phyloP scores from a whole-genome alignment of 1,284 basidiomycete species.

The Ganoderma boninense region DNA sequence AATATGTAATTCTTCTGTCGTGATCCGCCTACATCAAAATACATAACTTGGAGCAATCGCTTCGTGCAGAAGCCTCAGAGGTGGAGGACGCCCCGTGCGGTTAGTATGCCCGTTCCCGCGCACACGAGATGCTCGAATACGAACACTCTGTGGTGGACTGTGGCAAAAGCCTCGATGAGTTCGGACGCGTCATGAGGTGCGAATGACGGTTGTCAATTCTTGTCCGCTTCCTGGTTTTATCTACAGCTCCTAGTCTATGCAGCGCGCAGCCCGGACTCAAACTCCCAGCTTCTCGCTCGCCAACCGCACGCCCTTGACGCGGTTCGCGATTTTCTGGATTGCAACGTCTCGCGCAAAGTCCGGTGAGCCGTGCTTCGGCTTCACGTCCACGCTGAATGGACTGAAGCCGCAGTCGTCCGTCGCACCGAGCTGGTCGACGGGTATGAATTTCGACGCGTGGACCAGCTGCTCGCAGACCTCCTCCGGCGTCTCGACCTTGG shows the following conservation, averaged over 20 bases:
- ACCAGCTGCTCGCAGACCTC: not conserved
- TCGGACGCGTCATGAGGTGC: too few relatives aligned
- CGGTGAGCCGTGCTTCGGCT: conserved; percentile 5
- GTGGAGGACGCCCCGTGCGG: not conserved
- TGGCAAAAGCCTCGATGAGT: too few relatives aligned
- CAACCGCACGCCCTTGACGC: not conserved
- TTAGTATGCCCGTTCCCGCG: too few relatives aligned
- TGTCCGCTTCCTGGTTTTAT: not conserved
- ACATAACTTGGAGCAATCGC: too few relatives aligned
- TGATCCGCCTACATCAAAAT: not conserved
- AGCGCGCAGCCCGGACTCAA: not conserved
- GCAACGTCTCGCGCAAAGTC: conserved; percentile 1
- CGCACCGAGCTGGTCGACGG: conserved; percentile 5
- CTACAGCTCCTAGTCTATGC: not conserved
- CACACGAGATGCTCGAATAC: not conserved
- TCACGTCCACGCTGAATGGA: not conserved
- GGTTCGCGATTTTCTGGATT: conserved; percentile 1
- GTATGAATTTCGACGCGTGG: not conserved
- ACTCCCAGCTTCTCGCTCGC: conserved; percentile 2
- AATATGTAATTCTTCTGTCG: not conserved
- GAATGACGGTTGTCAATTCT: not conserved
- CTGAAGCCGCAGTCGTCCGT: conserved; percentile 8
- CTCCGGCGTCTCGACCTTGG: conserved; percentile 1
- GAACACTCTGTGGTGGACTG: not conserved
- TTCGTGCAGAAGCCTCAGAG: not conserved